These are phyloP conservation scores for Sclerotinia spermophila DNA, from an alignment of 2,329 filamentous ascomycete species.

Conservation along the genomic window DNA sequence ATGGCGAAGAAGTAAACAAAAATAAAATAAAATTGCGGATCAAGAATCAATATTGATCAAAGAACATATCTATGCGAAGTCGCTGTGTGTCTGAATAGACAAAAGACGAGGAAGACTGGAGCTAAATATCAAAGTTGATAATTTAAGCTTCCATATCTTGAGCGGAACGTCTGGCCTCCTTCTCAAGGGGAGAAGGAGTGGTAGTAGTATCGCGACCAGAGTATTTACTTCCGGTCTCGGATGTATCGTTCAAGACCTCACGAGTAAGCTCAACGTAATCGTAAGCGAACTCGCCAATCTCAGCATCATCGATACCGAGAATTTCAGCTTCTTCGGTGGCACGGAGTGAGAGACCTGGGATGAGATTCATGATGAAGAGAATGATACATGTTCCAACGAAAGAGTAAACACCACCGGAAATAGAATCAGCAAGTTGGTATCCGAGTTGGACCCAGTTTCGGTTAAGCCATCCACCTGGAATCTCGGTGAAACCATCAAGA, in stretches of 20 bases:
- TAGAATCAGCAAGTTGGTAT: constrained; percentile 79
- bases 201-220: neutral
- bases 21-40: neutral
- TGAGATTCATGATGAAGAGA: constrained; percentile 73
- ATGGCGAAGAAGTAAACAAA: neutral
- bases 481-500: constrained; percentile 66
- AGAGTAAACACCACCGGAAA: constrained; percentile 72
- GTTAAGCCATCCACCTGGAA: constrained; percentile 78
- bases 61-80: constrained; percentile 1
- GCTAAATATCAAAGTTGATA: neutral
- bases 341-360: constrained; percentile 72
- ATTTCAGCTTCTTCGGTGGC: constrained; percentile 75
- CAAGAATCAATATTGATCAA: neutral
- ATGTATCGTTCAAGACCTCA: constrained; percentile 47
- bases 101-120: neutral
- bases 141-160: neutral
- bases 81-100: neutral
- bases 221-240: constrained; percentile 13
- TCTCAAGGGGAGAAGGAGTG: constrained; percentile 8
- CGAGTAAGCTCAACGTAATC: constrained; percentile 81
- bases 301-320: constrained; percentile 80
- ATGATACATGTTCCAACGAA: constrained; percentile 76
- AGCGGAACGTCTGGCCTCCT: neutral
- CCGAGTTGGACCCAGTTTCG: constrained; percentile 78
- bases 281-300: constrained; percentile 94